phyloP scores from a whole-genome alignment of 495 filamentous ascomycete species.

The Venustampulla echinocandica region DNA sequence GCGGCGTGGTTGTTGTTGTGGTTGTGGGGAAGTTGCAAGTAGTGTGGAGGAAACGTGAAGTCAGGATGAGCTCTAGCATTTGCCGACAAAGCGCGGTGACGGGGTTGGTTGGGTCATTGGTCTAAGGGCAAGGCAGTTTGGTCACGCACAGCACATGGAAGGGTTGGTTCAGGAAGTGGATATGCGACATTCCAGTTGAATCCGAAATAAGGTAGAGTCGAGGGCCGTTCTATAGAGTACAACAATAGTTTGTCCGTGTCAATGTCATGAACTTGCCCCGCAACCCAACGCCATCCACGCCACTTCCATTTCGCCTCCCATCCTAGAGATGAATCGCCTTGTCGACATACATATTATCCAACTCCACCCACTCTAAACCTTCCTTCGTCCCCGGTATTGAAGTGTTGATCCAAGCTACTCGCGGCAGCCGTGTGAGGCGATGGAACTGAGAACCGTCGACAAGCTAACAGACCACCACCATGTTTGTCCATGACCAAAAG shows the following conservation, averaged over 20 bases:
- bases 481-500: too few species aligned
- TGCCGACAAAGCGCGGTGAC: constrained; percentile 12
- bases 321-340: background rate
- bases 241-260: background rate
- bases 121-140: constrained; percentile 12
- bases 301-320: background rate
- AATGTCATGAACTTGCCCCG: background rate
- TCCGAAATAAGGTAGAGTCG: background rate
- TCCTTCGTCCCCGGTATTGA: too few species aligned
- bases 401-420: too few species aligned
- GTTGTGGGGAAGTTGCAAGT: constrained; percentile 1
- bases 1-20: constrained; percentile 13
- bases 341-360: background rate
- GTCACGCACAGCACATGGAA: constrained; percentile 10
- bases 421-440: too few species aligned
- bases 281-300: background rate
- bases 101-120: constrained; percentile 11
- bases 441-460: too few species aligned
- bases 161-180: background rate
- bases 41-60: constrained; percentile 7
- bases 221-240: background rate
- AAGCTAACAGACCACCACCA: too few species aligned
- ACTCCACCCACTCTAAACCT: background rate
- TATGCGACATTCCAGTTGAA: background rate
- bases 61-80: constrained; percentile 15